A percentile compares a stretch with the other conserved stretches of the same genome.
Conservation (phyloP, 345 rosid genomes). For the Litchi chinensis region DNA sequence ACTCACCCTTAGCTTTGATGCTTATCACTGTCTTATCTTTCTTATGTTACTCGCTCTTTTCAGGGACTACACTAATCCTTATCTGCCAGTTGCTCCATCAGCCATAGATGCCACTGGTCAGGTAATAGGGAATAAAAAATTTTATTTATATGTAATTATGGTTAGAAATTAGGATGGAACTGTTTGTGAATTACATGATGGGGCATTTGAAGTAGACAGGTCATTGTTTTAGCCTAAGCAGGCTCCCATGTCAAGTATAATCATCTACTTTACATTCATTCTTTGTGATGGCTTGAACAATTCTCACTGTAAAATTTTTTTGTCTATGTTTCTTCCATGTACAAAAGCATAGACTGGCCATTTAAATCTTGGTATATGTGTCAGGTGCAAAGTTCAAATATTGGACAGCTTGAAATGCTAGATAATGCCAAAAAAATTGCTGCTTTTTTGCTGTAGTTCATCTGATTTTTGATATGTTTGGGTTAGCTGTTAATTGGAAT, state of each 20-base stretch:
- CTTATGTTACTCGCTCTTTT: slow-evolving; percentile 11
- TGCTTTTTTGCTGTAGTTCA: neutral
- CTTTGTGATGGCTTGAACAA: neutral
- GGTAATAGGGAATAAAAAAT: slow-evolving; percentile 40
- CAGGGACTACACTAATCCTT: slow-evolving; percentile 98
- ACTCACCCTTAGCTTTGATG: slow-evolving; percentile 4
- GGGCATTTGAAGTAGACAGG: neutral
- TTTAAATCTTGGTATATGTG: neutral
- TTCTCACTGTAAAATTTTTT: neutral
- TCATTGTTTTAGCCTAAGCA: neutral
- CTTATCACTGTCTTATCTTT: slow-evolving; percentile 4
- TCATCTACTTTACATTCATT: neutral
- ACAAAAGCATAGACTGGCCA: neutral
- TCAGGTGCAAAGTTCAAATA: neutral
- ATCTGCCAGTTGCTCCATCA: slow-evolving; percentile 96
- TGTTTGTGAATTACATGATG: neutral
- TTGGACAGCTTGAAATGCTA: slow-evolving; percentile 9
- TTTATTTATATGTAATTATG: neutral
- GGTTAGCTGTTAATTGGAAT: neutral
- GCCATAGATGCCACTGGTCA: slow-evolving; percentile 89
- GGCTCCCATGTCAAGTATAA: neutral
- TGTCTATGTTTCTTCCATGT: neutral
- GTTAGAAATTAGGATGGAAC: neutral
- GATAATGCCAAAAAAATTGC: slow-evolving; percentile 2
- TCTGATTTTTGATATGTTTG: neutral